Evolutionary conservation across 306 rosid genomes (phyloP).

Genomic region (Malus sieversii): DNA sequence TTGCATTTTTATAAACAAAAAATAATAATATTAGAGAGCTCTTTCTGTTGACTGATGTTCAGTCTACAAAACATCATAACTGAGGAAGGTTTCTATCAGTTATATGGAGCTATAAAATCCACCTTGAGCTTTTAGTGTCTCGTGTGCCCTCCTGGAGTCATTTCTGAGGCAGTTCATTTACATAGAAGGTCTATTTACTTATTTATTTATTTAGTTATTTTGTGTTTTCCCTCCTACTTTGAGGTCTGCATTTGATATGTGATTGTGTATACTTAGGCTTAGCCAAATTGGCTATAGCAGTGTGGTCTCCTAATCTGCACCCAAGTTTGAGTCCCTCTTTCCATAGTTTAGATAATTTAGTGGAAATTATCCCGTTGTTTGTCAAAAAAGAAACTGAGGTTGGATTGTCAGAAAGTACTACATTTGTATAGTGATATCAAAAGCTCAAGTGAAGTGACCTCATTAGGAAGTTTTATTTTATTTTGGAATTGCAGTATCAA

Average conservation of each 20-base stretch:
- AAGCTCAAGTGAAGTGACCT: not conserved
- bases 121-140: not conserved
- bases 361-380: not conserved
- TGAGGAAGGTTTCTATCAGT: constrained; percentile 22
- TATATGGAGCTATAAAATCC: not conserved
- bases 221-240: not conserved
- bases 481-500: not conserved
- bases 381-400: not conserved
- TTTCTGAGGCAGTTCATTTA: not conserved
- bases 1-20: not conserved
- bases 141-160: not conserved
- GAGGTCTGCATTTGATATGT: not conserved
- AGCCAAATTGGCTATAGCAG: no score
- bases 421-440: not conserved
- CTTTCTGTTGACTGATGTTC: not conserved
- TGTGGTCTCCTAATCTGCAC: no score
- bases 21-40: not conserved
- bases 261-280: not conserved
- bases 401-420: not conserved
- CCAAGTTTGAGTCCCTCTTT: no score
- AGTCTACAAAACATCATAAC: not conserved
- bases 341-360: not conserved
- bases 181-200: not conserved
- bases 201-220: not conserved
- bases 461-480: not conserved